Percentiles rank a stretch among this genome's conserved stretches.
These are phyloP conservation scores for Corynascus novoguineensis DNA, from an alignment of 495 filamentous ascomycete species.

Conservation along the genomic window DNA sequence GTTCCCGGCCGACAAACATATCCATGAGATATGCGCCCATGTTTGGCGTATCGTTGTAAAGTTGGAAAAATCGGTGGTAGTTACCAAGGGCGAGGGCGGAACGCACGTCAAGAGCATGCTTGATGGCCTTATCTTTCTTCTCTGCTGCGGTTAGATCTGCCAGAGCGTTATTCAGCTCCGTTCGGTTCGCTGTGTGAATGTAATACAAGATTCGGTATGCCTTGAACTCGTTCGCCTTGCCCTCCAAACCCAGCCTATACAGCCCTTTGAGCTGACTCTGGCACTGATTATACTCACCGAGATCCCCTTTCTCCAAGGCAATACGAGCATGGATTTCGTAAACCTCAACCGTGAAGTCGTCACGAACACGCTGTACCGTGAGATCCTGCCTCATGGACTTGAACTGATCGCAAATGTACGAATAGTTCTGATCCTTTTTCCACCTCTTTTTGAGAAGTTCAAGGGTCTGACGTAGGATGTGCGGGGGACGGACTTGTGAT, in stretches of 20 bases:
- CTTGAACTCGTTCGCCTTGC: conserved; percentile 92
- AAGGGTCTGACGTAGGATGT: conserved; percentile 73
- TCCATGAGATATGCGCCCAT: conserved; percentile 99
- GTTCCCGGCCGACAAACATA: conserved; percentile 94
- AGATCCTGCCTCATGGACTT: conserved; percentile 97
- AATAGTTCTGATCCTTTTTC: conserved; percentile 88
- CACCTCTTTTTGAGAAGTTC: conserved; percentile 90
- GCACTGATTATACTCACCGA: conserved; percentile 99
- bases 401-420: conserved; percentile 98
- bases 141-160: conserved; percentile 97
- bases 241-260: conserved; percentile 78
- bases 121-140: conserved; percentile 74
- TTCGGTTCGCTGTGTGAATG: conserved; percentile 97
- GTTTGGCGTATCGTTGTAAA: conserved; percentile 90
- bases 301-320: conserved; percentile 94
- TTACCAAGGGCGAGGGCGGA: conserved; percentile 90
- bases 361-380: conserved; percentile 94
- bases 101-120: conserved; percentile 86
- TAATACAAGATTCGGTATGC: conserved; percentile 99
- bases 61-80: conserved; percentile 92
- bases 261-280: conserved; percentile 93
- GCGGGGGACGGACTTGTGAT: conserved; percentile 78
- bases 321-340: conserved; percentile 98
- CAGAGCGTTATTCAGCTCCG: conserved; percentile 94
- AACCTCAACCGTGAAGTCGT: conserved; percentile 87